Evolutionary conservation across 306 rosid species (phyloP).

Genomic region (Cucurbita maxima): DNA sequence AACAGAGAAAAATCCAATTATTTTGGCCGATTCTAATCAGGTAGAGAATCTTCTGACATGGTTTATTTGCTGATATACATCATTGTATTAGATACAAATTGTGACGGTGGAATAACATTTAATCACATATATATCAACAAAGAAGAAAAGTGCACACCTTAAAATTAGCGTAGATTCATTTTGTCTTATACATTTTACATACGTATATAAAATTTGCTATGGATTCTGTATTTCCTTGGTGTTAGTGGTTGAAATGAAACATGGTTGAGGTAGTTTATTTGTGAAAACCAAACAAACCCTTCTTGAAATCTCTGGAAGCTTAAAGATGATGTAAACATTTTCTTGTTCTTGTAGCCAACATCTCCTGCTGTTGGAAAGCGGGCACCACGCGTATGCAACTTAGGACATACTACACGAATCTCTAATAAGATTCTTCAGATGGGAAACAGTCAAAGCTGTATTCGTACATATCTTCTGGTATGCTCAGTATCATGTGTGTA

Average conservation of each 20-base stretch:
- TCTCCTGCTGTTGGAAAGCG: conserved; percentile 43
- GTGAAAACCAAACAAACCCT: neutral
- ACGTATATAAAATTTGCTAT: neutral
- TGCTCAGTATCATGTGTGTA: neutral
- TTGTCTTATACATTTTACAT: neutral
- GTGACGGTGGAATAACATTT: neutral
- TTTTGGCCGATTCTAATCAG: conserved; percentile 43
- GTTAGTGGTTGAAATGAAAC: neutral
- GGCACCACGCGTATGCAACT: conserved; percentile 68
- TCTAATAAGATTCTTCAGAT: conserved; percentile 68
- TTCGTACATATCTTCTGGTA: conserved; percentile 75
- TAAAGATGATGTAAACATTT: conserved; percentile 5
- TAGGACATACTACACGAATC: conserved; percentile 73
- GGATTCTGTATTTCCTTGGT: neutral
- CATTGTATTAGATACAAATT: neutral
- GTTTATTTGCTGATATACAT: neutral
- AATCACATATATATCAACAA: neutral
- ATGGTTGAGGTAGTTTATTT: neutral
- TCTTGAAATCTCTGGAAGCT: neutral
- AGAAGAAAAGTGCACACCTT: neutral
- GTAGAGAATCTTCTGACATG: conserved; percentile 16
- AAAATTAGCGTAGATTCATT: neutral
- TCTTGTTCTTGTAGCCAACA: conserved; percentile 58
- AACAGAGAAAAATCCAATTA: conserved; percentile 52
- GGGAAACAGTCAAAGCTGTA: conserved; percentile 41